These are phyloP conservation scores for Curvularia hawaiiensis DNA, from an alignment of 2,329 filamentous ascomycete genomes.

Conservation along the genomic window DNA sequence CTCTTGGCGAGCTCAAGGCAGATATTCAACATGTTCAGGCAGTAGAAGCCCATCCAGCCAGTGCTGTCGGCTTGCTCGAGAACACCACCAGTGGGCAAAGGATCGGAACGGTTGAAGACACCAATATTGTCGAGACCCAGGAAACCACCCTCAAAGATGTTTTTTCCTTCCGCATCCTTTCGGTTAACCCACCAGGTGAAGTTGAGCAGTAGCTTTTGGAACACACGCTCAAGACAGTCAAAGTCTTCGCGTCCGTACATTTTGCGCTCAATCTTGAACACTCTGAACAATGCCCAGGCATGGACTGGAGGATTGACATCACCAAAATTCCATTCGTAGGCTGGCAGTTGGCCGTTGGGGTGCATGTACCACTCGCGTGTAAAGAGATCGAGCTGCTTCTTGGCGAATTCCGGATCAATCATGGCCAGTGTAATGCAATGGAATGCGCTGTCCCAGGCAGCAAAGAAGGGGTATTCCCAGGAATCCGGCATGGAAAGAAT, in stretches of 20 bases:
- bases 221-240: conserved; percentile 94
- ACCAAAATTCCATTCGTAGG: conserved; percentile 97
- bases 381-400: conserved; percentile 96
- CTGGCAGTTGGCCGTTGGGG: conserved; percentile 91
- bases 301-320: conserved; percentile 97
- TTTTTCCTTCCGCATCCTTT: conserved; percentile 93
- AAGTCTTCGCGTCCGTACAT: conserved; percentile 93
- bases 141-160: conserved; percentile 96
- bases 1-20: conserved; percentile 94
- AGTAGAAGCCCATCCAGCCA: conserved; percentile 99
- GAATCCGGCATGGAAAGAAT: conserved; percentile 98
- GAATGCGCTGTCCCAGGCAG: conserved; percentile 96
- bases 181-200: conserved; percentile 99
- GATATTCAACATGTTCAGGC: conserved; percentile 95
- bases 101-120: conserved; percentile 95
- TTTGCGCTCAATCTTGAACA: conserved; percentile 98
- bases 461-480: conserved; percentile 98
- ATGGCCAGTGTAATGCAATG: conserved; percentile 95
- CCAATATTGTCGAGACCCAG: conserved; percentile 96
- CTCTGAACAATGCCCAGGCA: conserved; percentile 93
- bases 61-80: conserved; percentile 97
- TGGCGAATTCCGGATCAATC: conserved; percentile 97
- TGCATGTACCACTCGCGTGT: conserved; percentile 99
- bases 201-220: conserved; percentile 93
- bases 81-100: conserved; percentile 88